Evolutionary conservation across 306 rosid genomes (phyloP), one percentile per base, ranked within the genome.

Genomic region (Vicia faba): DNA sequence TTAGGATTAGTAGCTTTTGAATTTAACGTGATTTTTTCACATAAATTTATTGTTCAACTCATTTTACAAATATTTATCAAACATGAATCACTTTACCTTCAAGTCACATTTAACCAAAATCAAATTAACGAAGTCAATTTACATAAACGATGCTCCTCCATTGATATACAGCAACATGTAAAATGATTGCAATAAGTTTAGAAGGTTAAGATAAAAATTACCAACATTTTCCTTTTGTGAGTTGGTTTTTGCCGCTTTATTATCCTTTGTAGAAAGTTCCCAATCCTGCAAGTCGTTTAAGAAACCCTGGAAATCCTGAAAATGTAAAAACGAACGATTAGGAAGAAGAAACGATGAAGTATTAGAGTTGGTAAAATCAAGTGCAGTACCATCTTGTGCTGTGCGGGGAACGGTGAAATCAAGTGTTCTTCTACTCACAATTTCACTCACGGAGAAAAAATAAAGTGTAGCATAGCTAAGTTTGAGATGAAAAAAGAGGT

Each of bases 201-300:
- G 46, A 29, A 64, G 71, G 66, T 11, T 20, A 63, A 48, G 41
- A 69, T 29, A 77, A 61, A 61, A 61, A 38, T 66, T 78, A 80
- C 91, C 91, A 84, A 65, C 82, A 56, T 79, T 81, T 75, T 78
- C 92, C 80, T 78, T 76, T 26, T 59, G 80, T 1, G 84, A 68
- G 45, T 75, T 86, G 64, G 57, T 44, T 70, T 74, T 83, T 67
- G 63, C 83, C 36, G 79, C 72, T 75, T 82, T 88, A 72, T 82
- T 88, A 70, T 81, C 87, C 80, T 89, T 82, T 36, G 78, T 72
- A 58, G 96, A 85, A 82, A 83, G 79, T 72, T 89, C 98, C 98
- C 98, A 92, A 80, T 87, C 96, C 84, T 92, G 98, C 89, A 92
- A 76, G 80, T 89, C 87, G 85, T 84, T 87, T 77, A 92, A 75